Evolutionary conservation across 495 filamentous ascomycete species (phyloP), one percentile per base, ranked within the genome.

Genomic region (Rusavskia elegans): DNA sequence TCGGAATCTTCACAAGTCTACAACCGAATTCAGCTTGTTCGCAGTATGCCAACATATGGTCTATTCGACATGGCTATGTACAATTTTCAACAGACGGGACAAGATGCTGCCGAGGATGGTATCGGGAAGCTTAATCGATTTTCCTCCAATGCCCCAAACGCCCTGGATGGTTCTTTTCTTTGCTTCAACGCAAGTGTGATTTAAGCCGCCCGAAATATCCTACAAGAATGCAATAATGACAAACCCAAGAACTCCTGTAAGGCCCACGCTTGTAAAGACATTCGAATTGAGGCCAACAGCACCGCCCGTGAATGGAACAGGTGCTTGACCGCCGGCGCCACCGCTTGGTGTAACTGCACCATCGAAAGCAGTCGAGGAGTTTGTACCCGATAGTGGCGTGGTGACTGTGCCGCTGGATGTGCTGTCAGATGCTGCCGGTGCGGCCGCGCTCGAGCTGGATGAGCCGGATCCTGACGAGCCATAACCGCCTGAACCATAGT

Each of bases 241-340:
- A 20, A 42, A 42, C 8, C n/a, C 39, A 29, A 46, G 5, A 46
- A 29, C 1, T 13, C 4, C 44, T 57, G 46, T 62, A 48, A 50
- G 3, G 19, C 16, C n/a, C 30, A 50, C 8, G 29, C 48, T 39
- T 4, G 16, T 19, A 23, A 13, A 19, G 14, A 50, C 5, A 23
- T 23, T 29, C 48, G 16, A 13, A 2, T 29, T 36, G 16, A 17
- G 16, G 16, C 21, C 48, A 20, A 50, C 11, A 19, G 48, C 16
- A 37, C 23, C 23, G 17, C 16, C 48, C 5, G 11, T 19, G 48
- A 50, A 50, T 16, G 48, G 19, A n/a, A 14, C 7, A 13, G 48
- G 25, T 13, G 30, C 17, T 37, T 32, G 29, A n/a, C 48, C 48
- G 48, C 48, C 36, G 14, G 48, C n/a, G n/a, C 48, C 37, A 16